A percentile compares a stretch with the other conserved stretches of the same genome.
phyloP scores from a whole-genome alignment of 352 stramenopile genomes.

The Lagenidium sp. region DNA sequence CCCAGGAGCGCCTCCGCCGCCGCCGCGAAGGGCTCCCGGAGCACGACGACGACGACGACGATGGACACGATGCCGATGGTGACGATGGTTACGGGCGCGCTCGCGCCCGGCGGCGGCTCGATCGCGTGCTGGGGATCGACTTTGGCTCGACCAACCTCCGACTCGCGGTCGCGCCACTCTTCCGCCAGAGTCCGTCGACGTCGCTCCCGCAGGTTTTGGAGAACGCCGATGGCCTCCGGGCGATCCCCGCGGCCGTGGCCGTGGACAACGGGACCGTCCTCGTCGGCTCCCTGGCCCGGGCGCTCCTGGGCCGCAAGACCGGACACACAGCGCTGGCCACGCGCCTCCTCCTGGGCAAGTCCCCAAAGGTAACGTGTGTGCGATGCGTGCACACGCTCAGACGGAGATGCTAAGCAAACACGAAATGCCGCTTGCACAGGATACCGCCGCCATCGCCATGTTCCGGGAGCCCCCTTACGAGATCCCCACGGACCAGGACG shows the following conservation, averaged over 20 bases:
- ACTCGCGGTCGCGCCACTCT: constrained; percentile 27
- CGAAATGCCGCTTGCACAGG: no score
- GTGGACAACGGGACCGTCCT: constrained; percentile 48
- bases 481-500: constrained; percentile 13
- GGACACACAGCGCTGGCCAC: constrained; percentile 44
- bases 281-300: constrained; percentile 35
- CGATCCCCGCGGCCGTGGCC: constrained; percentile 42
- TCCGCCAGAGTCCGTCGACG: no score
- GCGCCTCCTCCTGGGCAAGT: constrained; percentile 30
- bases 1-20: constrained; percentile 43
- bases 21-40: constrained; percentile 29
- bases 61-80: constrained; percentile 10
- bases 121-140: constrained; percentile 45
- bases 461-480: constrained; percentile 22
- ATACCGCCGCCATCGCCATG: neutral
- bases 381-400: no score
- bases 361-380: constrained; percentile 9
- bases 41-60: constrained; percentile 31
- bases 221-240: constrained; percentile 40
- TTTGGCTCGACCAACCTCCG: constrained; percentile 42
- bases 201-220: constrained; percentile 32
- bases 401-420: no score
- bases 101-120: constrained; percentile 3
- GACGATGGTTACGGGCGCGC: neutral
- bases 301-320: constrained; percentile 41